Evolutionary conservation across 495 filamentous ascomycete species (phyloP).

Genomic region (Rhypophila decipiens): DNA sequence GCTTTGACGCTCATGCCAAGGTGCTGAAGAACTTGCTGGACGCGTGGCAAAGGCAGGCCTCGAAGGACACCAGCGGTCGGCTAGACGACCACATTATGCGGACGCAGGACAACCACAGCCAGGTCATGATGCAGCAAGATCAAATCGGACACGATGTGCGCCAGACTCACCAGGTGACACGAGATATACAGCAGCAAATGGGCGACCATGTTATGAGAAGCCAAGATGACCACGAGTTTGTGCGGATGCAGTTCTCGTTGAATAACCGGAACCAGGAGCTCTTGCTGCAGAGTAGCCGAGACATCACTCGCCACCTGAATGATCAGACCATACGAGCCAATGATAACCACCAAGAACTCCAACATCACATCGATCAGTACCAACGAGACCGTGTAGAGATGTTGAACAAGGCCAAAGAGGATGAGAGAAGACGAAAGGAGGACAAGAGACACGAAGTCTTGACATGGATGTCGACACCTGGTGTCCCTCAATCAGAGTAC

Average conservation of each 20-base stretch:
- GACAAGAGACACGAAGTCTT: conserved; percentile 15
- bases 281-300: too few species aligned
- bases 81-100: conserved; percentile 3
- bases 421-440: conserved; percentile 12
- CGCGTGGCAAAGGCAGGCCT: conserved; percentile 6
- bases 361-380: conserved; percentile 12
- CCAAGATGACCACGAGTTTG: conserved; percentile 5
- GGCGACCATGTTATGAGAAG: neutral
- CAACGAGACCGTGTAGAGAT: conserved; percentile 9
- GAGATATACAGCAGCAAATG: neutral
- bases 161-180: too few species aligned
- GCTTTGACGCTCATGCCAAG: conserved; percentile 29
- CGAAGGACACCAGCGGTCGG: conserved; percentile 4
- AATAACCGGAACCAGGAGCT: too few species aligned
- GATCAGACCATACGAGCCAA: conserved; percentile 7
- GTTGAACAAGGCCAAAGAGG: conserved; percentile 3
- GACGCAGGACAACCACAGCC: neutral
- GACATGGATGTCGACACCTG: conserved; percentile 27
- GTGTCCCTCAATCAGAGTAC: conserved; percentile 16
- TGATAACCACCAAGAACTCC: conserved; percentile 6
- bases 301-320: conserved; percentile 5
- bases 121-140: too few species aligned
- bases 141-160: too few species aligned
- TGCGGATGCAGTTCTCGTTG: too few species aligned
- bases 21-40: conserved; percentile 28